Percentiles rank a stretch among this genome's conserved stretches.
Conservation (phyloP, 345 rosid species). For the Tarenaya hassleriana region DNA sequence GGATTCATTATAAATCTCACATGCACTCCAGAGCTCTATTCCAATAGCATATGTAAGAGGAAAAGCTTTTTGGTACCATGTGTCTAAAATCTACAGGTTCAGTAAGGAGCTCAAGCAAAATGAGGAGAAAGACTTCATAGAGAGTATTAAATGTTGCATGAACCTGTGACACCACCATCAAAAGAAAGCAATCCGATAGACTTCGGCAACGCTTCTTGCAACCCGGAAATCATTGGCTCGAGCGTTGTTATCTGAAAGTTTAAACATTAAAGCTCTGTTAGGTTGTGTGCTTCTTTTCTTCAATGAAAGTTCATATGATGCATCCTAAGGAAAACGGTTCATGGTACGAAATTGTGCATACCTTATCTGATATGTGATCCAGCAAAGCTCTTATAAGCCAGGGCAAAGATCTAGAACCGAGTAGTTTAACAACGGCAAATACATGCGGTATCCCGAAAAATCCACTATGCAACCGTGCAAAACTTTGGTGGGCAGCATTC, state of each 20-base stretch:
- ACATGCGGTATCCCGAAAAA: constrained; percentile 89
- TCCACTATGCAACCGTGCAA: constrained; percentile 84
- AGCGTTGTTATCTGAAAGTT: constrained; percentile 58
- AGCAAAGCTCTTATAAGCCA: constrained; percentile 97
- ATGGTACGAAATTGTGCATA: constrained; percentile 2
- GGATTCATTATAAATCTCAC: too few relatives aligned
- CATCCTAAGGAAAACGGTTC: constrained; percentile 1
- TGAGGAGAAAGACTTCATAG: too few relatives aligned
- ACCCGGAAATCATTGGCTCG: constrained; percentile 81
- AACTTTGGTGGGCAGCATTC: constrained; percentile 97
- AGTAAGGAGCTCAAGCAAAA: too few relatives aligned
- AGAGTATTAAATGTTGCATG: not conserved
- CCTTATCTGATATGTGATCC: constrained; percentile 96
- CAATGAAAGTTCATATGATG: not conserved
- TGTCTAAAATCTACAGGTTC: too few relatives aligned
- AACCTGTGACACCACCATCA: constrained; percentile 94
- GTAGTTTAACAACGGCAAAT: constrained; percentile 77
- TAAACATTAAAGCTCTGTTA: constrained; percentile 19
- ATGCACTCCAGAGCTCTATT: too few relatives aligned
- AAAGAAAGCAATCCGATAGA: constrained; percentile 94
- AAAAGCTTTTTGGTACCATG: too few relatives aligned
- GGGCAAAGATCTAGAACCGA: constrained; percentile 92
- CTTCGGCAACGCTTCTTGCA: constrained; percentile 91
- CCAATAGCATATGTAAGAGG: too few relatives aligned
- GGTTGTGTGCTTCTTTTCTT: not conserved